Percentiles rank a stretch among this genome's conserved stretches.
phyloP scores from a whole-genome alignment of 495 filamentous ascomycete genomes.

The Neurospora terricola region DNA sequence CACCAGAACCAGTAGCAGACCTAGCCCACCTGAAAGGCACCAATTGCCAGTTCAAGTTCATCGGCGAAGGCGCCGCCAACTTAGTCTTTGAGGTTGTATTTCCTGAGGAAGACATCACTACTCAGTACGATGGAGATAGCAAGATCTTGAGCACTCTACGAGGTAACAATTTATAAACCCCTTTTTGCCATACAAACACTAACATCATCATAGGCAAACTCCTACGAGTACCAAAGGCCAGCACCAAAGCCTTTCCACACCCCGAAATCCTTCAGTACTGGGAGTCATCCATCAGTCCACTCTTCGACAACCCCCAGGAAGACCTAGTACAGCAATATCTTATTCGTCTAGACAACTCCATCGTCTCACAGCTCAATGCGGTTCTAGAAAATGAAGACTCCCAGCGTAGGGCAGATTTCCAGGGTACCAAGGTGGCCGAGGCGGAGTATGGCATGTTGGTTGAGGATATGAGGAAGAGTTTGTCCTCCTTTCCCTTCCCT shows the following conservation, averaged over 20 bases:
- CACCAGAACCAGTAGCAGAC: background rate
- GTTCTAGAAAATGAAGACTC: conserved; percentile 32
- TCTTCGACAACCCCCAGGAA: conserved; percentile 32
- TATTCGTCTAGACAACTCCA: conserved; percentile 36
- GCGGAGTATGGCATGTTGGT: conserved; percentile 62
- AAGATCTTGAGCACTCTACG: conserved; percentile 13
- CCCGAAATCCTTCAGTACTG: conserved; percentile 48
- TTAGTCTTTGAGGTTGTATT: conserved; percentile 52
- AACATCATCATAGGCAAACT: conserved; percentile 38
- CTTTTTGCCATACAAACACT: background rate
- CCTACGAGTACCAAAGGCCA: conserved; percentile 57
- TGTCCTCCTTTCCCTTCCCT: background rate
- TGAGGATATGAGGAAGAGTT: conserved; percentile 60
- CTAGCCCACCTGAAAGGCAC: background rate
- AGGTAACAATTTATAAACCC: conserved; percentile 1
- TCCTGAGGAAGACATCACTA: conserved; percentile 8
- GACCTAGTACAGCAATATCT: conserved; percentile 53
- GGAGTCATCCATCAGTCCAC: conserved; percentile 44
- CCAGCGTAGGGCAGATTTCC: conserved; percentile 35
- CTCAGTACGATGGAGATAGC: conserved; percentile 1
- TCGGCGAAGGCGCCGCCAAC: conserved; percentile 61
- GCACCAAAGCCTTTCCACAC: conserved; percentile 43
- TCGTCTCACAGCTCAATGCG: conserved; percentile 37
- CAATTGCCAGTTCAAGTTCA: conserved; percentile 19
- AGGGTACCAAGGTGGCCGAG: conserved; percentile 47